Conservation (phyloP, 345 rosid species). For the Aquilaria malaccensis region DNA sequence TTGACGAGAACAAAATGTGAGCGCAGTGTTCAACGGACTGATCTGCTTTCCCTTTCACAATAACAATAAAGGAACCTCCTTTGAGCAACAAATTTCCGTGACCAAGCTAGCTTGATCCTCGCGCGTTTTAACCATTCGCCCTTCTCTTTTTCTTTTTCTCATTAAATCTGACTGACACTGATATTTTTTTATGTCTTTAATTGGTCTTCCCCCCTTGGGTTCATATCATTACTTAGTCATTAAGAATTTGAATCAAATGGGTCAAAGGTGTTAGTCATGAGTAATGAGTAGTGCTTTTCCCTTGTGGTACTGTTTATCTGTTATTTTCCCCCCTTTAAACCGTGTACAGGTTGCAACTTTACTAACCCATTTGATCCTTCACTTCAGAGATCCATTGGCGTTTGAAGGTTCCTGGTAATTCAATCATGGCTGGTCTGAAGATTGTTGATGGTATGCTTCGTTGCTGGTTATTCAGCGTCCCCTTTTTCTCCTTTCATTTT, state of each 20-base stretch:
- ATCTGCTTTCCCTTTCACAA: slow-evolving; percentile 7
- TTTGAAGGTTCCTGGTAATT: slow-evolving; percentile 9
- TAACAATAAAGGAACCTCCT: slow-evolving; percentile 5
- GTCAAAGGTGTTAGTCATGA: not conserved
- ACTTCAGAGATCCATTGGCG: slow-evolving; percentile 5
- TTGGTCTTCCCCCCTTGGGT: not conserved
- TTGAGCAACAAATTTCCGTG: not conserved
- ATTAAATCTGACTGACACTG: not conserved
- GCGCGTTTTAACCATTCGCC: not conserved
- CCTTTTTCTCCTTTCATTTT: not conserved
- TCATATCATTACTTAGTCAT: not conserved
- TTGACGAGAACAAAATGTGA: not conserved
- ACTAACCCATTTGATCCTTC: not conserved
- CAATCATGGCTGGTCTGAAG: slow-evolving; percentile 25
- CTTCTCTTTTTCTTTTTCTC: not conserved
- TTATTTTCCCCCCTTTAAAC: not conserved
- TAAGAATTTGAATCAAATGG: slow-evolving; percentile 1
- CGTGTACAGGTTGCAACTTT: slow-evolving; percentile 5
- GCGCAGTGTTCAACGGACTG: not conserved
- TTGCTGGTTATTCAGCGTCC: not conserved
- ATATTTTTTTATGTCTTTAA: not conserved
- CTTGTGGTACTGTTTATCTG: not conserved
- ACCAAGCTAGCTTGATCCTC: not conserved
- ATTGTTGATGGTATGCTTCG: slow-evolving; percentile 20
- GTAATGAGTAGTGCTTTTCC: not conserved